Evolutionary conservation across 1,284 basidiomycete genomes (phyloP).

Genomic region (Earliella scabrosa): DNA sequence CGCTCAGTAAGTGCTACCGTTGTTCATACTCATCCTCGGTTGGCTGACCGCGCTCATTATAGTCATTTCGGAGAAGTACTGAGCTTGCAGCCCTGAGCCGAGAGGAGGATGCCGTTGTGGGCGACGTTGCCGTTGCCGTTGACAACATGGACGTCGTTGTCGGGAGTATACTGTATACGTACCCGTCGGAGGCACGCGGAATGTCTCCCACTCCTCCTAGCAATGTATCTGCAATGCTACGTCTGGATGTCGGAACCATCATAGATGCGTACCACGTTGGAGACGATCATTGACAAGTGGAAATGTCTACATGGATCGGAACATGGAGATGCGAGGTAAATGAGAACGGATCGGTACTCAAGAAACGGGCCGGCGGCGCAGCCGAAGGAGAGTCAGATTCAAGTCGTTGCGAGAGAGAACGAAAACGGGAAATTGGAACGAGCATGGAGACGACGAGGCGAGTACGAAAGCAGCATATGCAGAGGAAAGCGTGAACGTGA

Average conservation of each 20-base stretch:
- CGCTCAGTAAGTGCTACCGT: constrained; percentile 60
- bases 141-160: neutral
- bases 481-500: constrained; percentile 18
- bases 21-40: neutral
- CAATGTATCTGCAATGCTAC: too few relatives aligned
- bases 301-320: neutral
- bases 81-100: neutral
- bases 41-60: neutral
- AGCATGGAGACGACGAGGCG: neutral
- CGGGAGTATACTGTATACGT: neutral
- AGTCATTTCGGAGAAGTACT: constrained; percentile 53
- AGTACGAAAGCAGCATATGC: constrained; percentile 7
- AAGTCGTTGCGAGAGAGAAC: neutral
- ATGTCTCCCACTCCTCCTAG: neutral
- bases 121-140: neutral
- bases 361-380: neutral
- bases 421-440: neutral
- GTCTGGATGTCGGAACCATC: too few relatives aligned
- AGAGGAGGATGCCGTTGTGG: neutral
- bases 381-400: constrained; percentile 1
- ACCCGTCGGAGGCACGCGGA: neutral
- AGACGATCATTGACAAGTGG: too few relatives aligned
- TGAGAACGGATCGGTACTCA: neutral
- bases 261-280: too few relatives aligned
- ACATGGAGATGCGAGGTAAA: too few relatives aligned